Evolutionary conservation across 108 stramenopile genomes (phyloP).

Genomic region (Licmophora abbreviata): DNA sequence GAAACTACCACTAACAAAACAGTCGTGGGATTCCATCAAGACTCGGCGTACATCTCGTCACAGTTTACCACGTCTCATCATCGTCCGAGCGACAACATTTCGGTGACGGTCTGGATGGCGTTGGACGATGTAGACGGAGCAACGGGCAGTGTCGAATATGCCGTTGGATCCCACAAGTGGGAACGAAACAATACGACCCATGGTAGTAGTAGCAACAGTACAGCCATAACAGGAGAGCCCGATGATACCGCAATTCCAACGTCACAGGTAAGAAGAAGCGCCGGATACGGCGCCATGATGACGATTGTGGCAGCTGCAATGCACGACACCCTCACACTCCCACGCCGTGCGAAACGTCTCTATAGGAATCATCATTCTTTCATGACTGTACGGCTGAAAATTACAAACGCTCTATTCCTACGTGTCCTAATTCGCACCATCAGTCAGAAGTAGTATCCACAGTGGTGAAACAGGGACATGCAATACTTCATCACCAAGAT

Average conservation of each 20-base stretch:
- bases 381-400: too few species aligned
- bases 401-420: too few species aligned
- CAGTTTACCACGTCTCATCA: conserved; percentile 38
- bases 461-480: conserved; percentile 2
- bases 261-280: too few species aligned
- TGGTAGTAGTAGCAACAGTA: background rate
- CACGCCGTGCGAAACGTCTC: too few species aligned
- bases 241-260: background rate
- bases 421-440: too few species aligned
- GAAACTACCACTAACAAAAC: background rate
- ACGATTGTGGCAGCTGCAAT: conserved; percentile 2
- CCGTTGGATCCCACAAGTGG: conserved; percentile 37
- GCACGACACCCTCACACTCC: background rate
- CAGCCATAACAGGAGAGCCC: background rate
- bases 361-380: too few species aligned
- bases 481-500: conserved; percentile 5
- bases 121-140: conserved; percentile 49
- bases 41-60: conserved; percentile 44
- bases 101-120: conserved; percentile 57
- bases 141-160: conserved; percentile 47
- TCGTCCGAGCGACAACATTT: conserved; percentile 27
- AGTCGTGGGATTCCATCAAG: conserved; percentile 55
- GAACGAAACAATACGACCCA: too few species aligned
- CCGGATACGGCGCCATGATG: background rate
- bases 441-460: too few species aligned